Conservation (phyloP, 2,329 filamentous ascomycete species). For the Epichloe amarillans region DNA sequence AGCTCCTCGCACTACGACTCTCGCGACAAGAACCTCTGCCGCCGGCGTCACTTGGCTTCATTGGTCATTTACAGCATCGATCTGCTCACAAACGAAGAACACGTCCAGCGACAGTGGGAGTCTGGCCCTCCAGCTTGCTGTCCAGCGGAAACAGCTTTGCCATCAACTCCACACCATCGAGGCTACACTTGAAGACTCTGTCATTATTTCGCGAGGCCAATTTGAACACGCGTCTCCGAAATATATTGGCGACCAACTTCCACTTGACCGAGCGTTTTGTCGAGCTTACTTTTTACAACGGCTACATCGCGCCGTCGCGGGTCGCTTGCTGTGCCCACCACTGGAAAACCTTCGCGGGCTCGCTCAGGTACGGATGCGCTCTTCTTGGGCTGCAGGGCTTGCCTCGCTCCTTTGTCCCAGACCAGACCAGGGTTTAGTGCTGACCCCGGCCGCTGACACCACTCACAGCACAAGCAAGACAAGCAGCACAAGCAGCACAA, state of each 20-base stretch:
- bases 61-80: background rate
- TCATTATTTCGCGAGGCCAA: background rate
- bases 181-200: background rate
- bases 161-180: background rate
- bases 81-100: background rate
- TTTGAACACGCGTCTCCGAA: background rate
- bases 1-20: background rate
- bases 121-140: background rate
- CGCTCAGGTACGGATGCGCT: conserved; percentile 4
- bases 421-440: conserved; percentile 5
- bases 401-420: background rate
- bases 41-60: background rate
- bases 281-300: background rate
- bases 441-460: conserved; percentile 5
- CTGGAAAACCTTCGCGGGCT: conserved; percentile 1
- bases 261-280: background rate
- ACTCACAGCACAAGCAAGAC: background rate
- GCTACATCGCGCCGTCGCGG: conserved; percentile 1
- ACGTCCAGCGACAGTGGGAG: background rate
- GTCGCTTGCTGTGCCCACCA: conserved; percentile 2
- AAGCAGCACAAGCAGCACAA: too few species aligned
- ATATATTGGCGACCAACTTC: background rate
- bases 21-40: background rate
- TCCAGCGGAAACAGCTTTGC: background rate
- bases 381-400: conserved; percentile 2